Evolutionary conservation across 2,329 filamentous ascomycete species (phyloP).

Genomic region (Gnomoniopsis sp.): DNA sequence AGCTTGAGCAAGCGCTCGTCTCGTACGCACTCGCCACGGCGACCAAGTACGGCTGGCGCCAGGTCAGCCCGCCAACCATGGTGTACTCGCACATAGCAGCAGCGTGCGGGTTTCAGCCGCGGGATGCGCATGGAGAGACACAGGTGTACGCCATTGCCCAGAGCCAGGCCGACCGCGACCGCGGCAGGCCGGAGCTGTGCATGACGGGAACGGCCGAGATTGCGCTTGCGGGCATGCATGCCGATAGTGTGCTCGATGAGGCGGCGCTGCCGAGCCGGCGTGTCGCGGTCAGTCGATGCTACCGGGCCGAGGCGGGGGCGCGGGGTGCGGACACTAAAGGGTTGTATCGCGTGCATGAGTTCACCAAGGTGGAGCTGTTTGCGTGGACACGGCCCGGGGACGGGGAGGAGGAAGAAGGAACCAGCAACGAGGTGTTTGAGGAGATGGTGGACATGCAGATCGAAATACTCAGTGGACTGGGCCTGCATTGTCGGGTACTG

Average conservation of each 20-base stretch:
- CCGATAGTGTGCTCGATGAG: slow-evolving; percentile 64
- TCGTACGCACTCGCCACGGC: slow-evolving; percentile 79
- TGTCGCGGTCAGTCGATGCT: slow-evolving; percentile 87
- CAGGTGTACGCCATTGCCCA: slow-evolving; percentile 84
- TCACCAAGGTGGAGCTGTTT: slow-evolving; percentile 98
- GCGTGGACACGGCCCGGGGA: slow-evolving; percentile 78
- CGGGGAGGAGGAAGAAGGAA: slow-evolving; percentile 28
- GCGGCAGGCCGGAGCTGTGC: slow-evolving; percentile 65
- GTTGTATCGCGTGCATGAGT: slow-evolving; percentile 95
- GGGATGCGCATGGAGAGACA: slow-evolving; percentile 85
- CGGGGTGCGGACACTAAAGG: slow-evolving; percentile 89
- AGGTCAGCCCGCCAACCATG: slow-evolving; percentile 80
- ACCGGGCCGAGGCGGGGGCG: slow-evolving; percentile 89
- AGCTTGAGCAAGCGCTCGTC: slow-evolving; percentile 91
- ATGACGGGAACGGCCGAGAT: slow-evolving; percentile 93
- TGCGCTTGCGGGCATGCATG: slow-evolving; percentile 86
- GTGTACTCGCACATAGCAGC: slow-evolving; percentile 89
- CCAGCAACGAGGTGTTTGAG: slow-evolving; percentile 64
- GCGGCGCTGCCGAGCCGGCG: slow-evolving; percentile 70
- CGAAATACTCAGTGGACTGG: slow-evolving; percentile 73
- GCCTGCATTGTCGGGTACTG: slow-evolving; percentile 80
- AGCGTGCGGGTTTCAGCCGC: slow-evolving; percentile 91
- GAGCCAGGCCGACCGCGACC: slow-evolving; percentile 55
- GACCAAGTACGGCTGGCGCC: slow-evolving; percentile 67
- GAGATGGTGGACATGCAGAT: slow-evolving; percentile 87